A percentile compares a stretch with the other conserved stretches of the same genome.
Evolutionary conservation across 208 protist species (phyloP).

Genomic region (Herpetomonas muscarum): DNA sequence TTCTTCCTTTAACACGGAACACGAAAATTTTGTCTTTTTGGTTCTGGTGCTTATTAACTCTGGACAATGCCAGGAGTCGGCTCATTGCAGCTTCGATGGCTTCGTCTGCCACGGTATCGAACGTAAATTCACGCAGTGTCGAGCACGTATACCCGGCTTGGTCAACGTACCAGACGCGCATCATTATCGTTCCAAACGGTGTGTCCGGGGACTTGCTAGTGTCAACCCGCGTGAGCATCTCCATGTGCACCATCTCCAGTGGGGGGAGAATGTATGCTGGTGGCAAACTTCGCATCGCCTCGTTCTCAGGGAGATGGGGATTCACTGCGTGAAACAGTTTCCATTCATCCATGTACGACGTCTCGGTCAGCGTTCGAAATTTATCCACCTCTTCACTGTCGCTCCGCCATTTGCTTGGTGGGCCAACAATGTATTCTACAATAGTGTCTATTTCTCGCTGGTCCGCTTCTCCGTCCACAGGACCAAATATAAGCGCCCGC

Average conservation of each 20-base stretch:
- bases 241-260: constrained; percentile 31
- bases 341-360: constrained; percentile 46
- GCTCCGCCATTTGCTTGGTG: constrained; percentile 30
- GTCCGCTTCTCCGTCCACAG: constrained; percentile 16
- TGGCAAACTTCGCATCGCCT: constrained; percentile 41
- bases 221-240: constrained; percentile 31
- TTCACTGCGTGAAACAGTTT: constrained; percentile 37
- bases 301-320: constrained; percentile 19
- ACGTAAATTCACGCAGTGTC: constrained; percentile 37
- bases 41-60: constrained; percentile 19
- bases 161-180: constrained; percentile 50
- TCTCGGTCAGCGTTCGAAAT: constrained; percentile 27
- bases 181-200: constrained; percentile 20
- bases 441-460: constrained; percentile 31
- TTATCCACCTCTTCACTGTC: constrained; percentile 32
- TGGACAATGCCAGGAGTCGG: constrained; percentile 20
- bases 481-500: constrained; percentile 33
- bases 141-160: constrained; percentile 37
- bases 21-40: constrained; percentile 23
- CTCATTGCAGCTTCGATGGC: constrained; percentile 35
- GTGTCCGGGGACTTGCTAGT: constrained; percentile 9
- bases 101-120: constrained; percentile 42
- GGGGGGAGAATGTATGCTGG: constrained; percentile 34
- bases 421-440: constrained; percentile 38
- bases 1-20: constrained; percentile 53